Base-by-base conservation (phyloP, 1,139 yeast genomes). In the Yamadazyma spencermartinsiae region DNA sequence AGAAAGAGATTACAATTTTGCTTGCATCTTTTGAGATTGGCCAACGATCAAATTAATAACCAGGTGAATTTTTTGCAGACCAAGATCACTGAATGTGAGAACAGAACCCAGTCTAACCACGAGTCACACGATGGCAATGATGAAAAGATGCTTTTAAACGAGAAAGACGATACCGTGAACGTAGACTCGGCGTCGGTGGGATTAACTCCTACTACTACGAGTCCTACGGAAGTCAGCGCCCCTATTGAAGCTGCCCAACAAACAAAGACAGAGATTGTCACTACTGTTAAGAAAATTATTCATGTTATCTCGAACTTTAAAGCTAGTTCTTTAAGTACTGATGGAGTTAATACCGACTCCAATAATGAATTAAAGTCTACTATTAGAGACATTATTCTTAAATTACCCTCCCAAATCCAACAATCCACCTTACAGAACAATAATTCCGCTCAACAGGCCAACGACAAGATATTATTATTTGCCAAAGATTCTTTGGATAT, bases 401-500 rank as follows among this genome's bases (percentile, higher is more conserved):
- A 78, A 43, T 68, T 92, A 38, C 98, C 98, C 1, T 52, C 52
- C 36, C 64, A 65, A 35, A 52, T 68, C 13, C 72, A 67, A 41
- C 71, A 63, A 44, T 52, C 56, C 11, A 50, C 54, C 16, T 15
- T 16, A 15, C 48, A 46, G 32, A 37, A 48, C 28, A 50, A 49
- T 33, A 43, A 50, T 23, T 51, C 64, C 13, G 51, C 63, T n/a
- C 59, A 46, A 45, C 72, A 56, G 58, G 64, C 61, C 14, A 79
- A 77, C 52, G 88, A 86, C 32, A 77, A 81, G 49, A 86, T 88
- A 1, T 65, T 92, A 32, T 74, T 86, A 8, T 71, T 92, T 45
- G 97, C 98, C 1, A 85, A 85, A 48, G 98, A 92, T 60, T 82
- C 95, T 0, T 68, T 92, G 39, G 95, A 86, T 33, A 88, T 90